Conservation (phyloP, 306 rosid species). For the Acacia melanoxylon region DNA sequence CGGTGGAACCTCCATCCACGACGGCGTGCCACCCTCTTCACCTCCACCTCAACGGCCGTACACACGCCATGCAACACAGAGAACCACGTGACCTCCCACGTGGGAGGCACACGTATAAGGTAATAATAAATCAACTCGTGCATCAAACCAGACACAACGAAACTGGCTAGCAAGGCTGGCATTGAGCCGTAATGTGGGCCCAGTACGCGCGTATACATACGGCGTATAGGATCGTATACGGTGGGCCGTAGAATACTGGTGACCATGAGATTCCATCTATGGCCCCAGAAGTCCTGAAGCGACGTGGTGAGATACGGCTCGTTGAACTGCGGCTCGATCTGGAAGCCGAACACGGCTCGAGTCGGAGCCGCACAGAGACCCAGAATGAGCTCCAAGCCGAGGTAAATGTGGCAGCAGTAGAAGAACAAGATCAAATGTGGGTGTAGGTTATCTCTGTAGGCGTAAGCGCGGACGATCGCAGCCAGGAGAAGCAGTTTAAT, state of each 20-base stretch:
- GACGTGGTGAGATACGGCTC: slow-evolving; percentile 67
- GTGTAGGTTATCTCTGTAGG: slow-evolving; percentile 37
- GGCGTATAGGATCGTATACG: slow-evolving; percentile 41
- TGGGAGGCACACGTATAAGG: slow-evolving; percentile 38
- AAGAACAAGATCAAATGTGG: slow-evolving; percentile 32
- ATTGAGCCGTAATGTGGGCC: slow-evolving; percentile 32
- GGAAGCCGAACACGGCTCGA: slow-evolving; percentile 40
- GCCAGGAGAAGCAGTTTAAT: slow-evolving; percentile 43
- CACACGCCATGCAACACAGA: slow-evolving; percentile 62
- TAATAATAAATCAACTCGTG: slow-evolving; percentile 70
- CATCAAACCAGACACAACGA: slow-evolving; percentile 58
- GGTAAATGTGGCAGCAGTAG: slow-evolving; percentile 54
- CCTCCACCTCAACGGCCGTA: slow-evolving; percentile 50
- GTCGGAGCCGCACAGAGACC: slow-evolving; percentile 42
- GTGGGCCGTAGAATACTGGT: slow-evolving; percentile 52
- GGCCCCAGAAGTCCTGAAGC: slow-evolving; percentile 88
- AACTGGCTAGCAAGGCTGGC: slow-evolving; percentile 37
- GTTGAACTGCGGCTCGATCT: slow-evolving; percentile 65
- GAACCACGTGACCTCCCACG: slow-evolving; percentile 79
- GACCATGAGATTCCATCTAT: slow-evolving; percentile 82
- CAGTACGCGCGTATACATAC: background rate
- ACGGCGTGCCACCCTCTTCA: slow-evolving; percentile 33
- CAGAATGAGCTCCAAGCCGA: slow-evolving; percentile 49
- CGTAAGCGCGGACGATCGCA: slow-evolving; percentile 32
- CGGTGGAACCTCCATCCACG: slow-evolving; percentile 46